Evolutionary conservation across 2,329 filamentous ascomycete species (phyloP).

Genomic region (Fusarium duplospermum): DNA sequence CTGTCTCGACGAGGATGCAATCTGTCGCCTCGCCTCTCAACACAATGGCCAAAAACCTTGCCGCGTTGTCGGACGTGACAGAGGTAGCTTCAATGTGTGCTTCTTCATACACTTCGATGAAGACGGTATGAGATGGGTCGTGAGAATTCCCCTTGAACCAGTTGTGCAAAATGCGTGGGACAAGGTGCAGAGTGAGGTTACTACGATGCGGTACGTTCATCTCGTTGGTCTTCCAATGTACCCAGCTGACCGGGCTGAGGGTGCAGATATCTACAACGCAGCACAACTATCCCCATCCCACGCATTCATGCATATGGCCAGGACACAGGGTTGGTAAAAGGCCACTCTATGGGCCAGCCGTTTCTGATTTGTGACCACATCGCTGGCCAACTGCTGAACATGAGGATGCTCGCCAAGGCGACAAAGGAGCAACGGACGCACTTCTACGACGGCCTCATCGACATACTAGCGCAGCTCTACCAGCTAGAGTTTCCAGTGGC

Average conservation of each 20-base stretch:
- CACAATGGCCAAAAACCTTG: conserved; percentile 14
- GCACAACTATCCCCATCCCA: conserved; percentile 26
- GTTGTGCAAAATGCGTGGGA: conserved; percentile 22
- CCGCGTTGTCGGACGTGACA: background rate
- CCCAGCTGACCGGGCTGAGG: background rate
- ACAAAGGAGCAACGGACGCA: conserved; percentile 1
- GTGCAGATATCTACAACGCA: conserved; percentile 15
- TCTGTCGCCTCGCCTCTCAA: conserved; percentile 23
- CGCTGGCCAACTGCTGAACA: conserved; percentile 9
- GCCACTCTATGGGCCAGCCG: conserved; percentile 4
- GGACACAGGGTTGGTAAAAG: conserved; percentile 1
- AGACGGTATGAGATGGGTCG: conserved; percentile 15
- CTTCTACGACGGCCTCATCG: conserved; percentile 24
- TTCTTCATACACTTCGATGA: conserved; percentile 25
- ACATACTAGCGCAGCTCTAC: conserved; percentile 20
- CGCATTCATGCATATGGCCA: conserved; percentile 21
- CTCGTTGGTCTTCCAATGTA: background rate
- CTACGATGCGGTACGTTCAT: conserved; percentile 17
- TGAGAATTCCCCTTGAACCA: conserved; percentile 27
- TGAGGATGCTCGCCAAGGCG: background rate
- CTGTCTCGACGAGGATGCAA: conserved; percentile 19
- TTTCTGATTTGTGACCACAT: conserved; percentile 27
- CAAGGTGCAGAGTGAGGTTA: conserved; percentile 31
- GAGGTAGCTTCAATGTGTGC: conserved; percentile 33
- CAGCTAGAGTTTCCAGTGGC: conserved; percentile 13